These are phyloP conservation scores for Ceraceosorus guamensis DNA, from an alignment of 1,284 basidiomycete genomes.

Conservation along the genomic window DNA sequence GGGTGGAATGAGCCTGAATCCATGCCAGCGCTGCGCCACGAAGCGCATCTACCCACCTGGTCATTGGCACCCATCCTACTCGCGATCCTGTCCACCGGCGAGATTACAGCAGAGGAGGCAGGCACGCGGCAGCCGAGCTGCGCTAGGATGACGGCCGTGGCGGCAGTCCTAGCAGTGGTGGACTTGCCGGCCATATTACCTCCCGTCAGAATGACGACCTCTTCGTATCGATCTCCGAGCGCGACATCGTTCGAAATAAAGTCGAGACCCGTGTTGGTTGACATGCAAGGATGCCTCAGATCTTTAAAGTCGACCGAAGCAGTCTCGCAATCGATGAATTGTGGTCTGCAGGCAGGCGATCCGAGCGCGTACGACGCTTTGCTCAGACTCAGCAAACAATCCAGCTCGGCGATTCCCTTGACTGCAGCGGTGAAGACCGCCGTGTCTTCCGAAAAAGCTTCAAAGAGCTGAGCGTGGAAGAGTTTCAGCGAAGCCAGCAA, in stretches of 20 bases:
- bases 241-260: slow-evolving; percentile 94
- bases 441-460: slow-evolving; percentile 76
- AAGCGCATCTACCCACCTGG: slow-evolving; percentile 13
- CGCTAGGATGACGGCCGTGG: slow-evolving; percentile 87
- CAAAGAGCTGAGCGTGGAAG: slow-evolving; percentile 52
- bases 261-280: slow-evolving; percentile 43
- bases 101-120: slow-evolving; percentile 70
- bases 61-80: slow-evolving; percentile 86
- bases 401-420: slow-evolving; percentile 71
- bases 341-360: slow-evolving; percentile 83
- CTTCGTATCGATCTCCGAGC: slow-evolving; percentile 68
- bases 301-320: slow-evolving; percentile 73
- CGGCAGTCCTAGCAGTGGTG: slow-evolving; percentile 82
- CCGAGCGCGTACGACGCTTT: slow-evolving; percentile 82
- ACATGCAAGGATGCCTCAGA: slow-evolving; percentile 68
- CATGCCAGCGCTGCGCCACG: no score
- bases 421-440: slow-evolving; percentile 38
- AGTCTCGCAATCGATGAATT: slow-evolving; percentile 70
- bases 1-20: no score
- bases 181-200: slow-evolving; percentile 68
- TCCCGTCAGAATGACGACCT: slow-evolving; percentile 84
- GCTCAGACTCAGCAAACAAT: slow-evolving; percentile 86
- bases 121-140: slow-evolving; percentile 98
- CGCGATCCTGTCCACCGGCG: slow-evolving; percentile 85
- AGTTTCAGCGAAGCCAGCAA: slow-evolving; percentile 41